Base-by-base conservation (phyloP, 2,329 filamentous ascomycete genomes). In the Ophiocordyceps camponoti-floridani region DNA sequence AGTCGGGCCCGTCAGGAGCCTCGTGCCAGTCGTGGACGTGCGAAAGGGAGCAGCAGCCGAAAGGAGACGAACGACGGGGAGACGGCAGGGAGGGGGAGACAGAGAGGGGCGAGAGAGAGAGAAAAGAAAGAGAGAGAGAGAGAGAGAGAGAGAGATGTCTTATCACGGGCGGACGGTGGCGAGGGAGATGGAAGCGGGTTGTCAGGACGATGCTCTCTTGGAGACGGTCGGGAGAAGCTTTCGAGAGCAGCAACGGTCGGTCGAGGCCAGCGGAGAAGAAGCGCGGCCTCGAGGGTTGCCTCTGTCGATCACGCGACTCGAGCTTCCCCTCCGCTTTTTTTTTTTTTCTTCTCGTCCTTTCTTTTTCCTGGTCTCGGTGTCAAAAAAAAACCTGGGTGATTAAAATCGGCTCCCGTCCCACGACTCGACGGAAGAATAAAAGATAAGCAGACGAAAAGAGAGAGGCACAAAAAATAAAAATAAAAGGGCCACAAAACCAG, bases 281-380 rank as follows among this genome's bases (percentile, higher is more conserved):
- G 45, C 47, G 48, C 46, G 43, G 43, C 42, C 48, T 46, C 43
- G 40, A 43, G 42, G 43, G 27, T 42, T 43, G 49, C 44, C 44
- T 46, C 50, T 48, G 43, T 49, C 47, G 52, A 48, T 45, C 12
- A 45, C 40, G 48, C 45, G 44, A 46, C 23, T 13, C 33, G 33
- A 12, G 19, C 50, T 50, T 35, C 11, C 10, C 13, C 31, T 12
- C 11, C 31, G 5, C 46, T 43, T 4, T 40, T 41, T 18, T 27
- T 26, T 40, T 18, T 41, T 33, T 23, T 19, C 14, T 35, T 8
- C 10, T 11, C 4, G 5, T 35, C 14, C 14, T 35, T 35, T 35
- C 14, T 35, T 35, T 35, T 35, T 35, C 8, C 2, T n/a, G 12
- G 13, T n/a, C n/a, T n/a, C n/a, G n/a, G n/a, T n/a, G n/a, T n/a